Percentiles rank a stretch among this genome's conserved stretches.
These are phyloP conservation scores for Podaxis sp. DNA, from an alignment of 768 basidiomycete species.

Conservation along the genomic window DNA sequence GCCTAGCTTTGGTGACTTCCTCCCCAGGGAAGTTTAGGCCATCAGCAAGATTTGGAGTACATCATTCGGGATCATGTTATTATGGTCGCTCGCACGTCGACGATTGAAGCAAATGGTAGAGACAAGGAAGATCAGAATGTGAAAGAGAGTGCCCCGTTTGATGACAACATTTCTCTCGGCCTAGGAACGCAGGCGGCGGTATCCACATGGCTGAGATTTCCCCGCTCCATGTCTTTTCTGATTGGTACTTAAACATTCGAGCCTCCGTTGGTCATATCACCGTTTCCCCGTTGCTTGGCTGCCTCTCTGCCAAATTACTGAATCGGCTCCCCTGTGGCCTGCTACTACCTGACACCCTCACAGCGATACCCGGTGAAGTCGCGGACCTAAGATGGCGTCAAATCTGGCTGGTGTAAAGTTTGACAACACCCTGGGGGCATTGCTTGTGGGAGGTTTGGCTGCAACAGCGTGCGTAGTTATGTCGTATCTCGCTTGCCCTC, in stretches of 20 bases:
- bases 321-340: not conserved
- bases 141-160: not conserved
- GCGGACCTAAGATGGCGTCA: not conserved
- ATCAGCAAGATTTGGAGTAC: too few species aligned
- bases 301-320: not conserved
- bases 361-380: not conserved
- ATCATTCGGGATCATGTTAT: too few species aligned
- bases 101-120: too few species aligned
- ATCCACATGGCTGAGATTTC: not conserved
- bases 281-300: not conserved
- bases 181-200: not conserved
- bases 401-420: constrained; percentile 20
- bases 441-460: constrained; percentile 48
- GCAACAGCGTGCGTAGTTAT: constrained; percentile 44
- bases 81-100: too few species aligned
- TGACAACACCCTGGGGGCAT: constrained; percentile 49
- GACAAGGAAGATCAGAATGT: not conserved
- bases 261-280: not conserved
- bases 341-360: not conserved
- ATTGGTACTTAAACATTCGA: not conserved
- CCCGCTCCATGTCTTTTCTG: not conserved
- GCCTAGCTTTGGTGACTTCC: too few species aligned
- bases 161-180: not conserved
- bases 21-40: too few species aligned
- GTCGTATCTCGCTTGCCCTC: not conserved